Base-by-base conservation (phyloP, 371 early-diverging fungal genomes). In the Lichtheimia corymbifera region DNA sequence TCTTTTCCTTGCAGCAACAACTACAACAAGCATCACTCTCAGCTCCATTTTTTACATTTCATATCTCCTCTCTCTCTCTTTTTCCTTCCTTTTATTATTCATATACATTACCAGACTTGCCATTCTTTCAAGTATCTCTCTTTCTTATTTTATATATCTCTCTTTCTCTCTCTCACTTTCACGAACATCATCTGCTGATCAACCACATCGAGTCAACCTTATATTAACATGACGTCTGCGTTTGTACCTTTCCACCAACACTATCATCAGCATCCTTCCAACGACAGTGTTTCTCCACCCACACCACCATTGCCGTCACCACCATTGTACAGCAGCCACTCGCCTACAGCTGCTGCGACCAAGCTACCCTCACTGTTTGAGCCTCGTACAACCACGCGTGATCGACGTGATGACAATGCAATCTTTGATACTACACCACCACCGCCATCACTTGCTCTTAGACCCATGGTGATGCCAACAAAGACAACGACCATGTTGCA, bases 251-350 rank as follows among this genome's bases (percentile, higher is more conserved):
- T 62, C 30, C 55, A 62, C 4, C 54, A 27, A 17, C 40, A 27
- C 28, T 35, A 35, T 35, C 35, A 35, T 61, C 62, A 4, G 50
- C 50, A 18, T 20, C 53, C 40, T 13, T 54, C 54, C 6, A 13
- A 3, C 40, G 28, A 54, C 40, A 18, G 13, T 28, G 58, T 59
- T 13, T 55, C 67, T 52, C 50, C 66, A 53, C 40, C 55, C 0
- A 50, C 61, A 25, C 43, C 61, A 28, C 62, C 71, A 5, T 49
- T 66, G 5, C 66, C 68, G 22, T 65, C 72, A 4, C 72, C 76
- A 12, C 56, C 63, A 12, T 51, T 56, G 43, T 52, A 56, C 40
- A 50, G 27, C 5, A 51, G 24, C 15, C 57, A 35, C 11, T 35
- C 35, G 9, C 35, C 35, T 35, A 35, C 35, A 35, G 35, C 56